Base-by-base conservation (phyloP, 1,284 basidiomycete genomes). In the Entoloma clypeatum region DNA sequence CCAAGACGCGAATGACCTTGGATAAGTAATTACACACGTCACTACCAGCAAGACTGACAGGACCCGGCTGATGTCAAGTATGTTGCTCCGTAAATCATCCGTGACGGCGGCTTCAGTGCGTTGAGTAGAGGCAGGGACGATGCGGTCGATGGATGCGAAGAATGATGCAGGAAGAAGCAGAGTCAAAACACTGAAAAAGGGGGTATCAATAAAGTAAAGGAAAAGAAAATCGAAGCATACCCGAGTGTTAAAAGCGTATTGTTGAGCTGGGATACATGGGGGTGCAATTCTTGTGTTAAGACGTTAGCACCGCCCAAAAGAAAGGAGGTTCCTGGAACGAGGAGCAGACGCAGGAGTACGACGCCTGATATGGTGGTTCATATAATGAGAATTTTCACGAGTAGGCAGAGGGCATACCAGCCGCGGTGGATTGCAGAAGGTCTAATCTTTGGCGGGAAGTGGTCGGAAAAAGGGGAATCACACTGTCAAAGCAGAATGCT, bases 191-290 rank as follows among this genome's bases (percentile, higher is more conserved):
- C 81, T 84, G 49, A 21, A 37, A 22, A 16, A 19, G 7, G 9
- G 28, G 28, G 36, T 34, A 30, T 41, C 4, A 45, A 8, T 8
- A 13, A 33, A 21, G 21, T 41, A 21, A 18, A 39, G 16, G 36
- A 22, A 32, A 18, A 13, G 19, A 21, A 17, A 38, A 10, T 9
- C 8, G 49, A 33, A n/a, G 37, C 65, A 6, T 50, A 83, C 80
- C 81, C 82, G 41, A 84, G 65, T 0, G 74, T 77, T 9, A 85
- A 65, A 13, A 86, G 61, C 1, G 78, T 72, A 42, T 81, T 79
- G 50, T 85, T 85, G 6, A 85, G 63, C 48, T 82, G 68, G 0
- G 74, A 75, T 10, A 73, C 57, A 50, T 68, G 67, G 1, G 69
- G 68, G 41, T 70, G 65, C 8, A 72, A 55, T 32, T 71, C 63